These are phyloP conservation scores for Dactylonectria macrodidyma DNA, from an alignment of 2,329 filamentous ascomycete genomes.

Conservation along the genomic window DNA sequence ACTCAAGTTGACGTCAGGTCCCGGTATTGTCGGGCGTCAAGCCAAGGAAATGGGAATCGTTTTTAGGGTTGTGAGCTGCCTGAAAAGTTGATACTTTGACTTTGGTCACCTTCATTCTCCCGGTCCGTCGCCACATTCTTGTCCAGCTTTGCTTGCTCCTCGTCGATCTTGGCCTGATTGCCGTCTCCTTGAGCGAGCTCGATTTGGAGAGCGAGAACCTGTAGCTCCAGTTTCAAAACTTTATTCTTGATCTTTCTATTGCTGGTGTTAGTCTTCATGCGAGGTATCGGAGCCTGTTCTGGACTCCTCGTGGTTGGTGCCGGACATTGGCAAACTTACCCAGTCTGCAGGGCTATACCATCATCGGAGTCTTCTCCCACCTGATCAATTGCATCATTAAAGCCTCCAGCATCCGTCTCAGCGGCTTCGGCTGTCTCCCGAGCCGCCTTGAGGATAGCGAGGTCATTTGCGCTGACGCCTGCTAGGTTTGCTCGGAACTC, in stretches of 20 bases:
- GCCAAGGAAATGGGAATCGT: neutral
- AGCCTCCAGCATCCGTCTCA: constrained; percentile 61
- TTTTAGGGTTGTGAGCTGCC: constrained; percentile 23
- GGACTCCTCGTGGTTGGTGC: neutral
- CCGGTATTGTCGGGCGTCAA: neutral
- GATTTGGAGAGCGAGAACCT: constrained; percentile 66
- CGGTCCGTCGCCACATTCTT: constrained; percentile 64
- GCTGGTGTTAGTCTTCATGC: constrained; percentile 1
- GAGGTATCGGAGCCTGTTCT: neutral
- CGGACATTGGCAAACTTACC: constrained; percentile 41
- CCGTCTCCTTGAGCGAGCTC: constrained; percentile 64
- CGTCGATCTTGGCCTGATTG: constrained; percentile 59
- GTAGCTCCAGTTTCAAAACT: constrained; percentile 70
- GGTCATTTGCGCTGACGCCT: constrained; percentile 62
- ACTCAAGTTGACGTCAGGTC: neutral
- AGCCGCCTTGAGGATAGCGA: constrained; percentile 66
- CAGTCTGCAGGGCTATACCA: constrained; percentile 63
- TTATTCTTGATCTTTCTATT: constrained; percentile 71
- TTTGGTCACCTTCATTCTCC: constrained; percentile 52
- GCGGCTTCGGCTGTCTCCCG: constrained; percentile 66
- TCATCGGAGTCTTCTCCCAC: constrained; percentile 56
- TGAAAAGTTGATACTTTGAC: constrained; percentile 55
- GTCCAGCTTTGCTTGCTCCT: constrained; percentile 66
- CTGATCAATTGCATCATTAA: constrained; percentile 66
- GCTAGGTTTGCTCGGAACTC: constrained; percentile 55